These are phyloP conservation scores for Rosa persica DNA, from an alignment of 306 rosid genomes.

Conservation along the genomic window DNA sequence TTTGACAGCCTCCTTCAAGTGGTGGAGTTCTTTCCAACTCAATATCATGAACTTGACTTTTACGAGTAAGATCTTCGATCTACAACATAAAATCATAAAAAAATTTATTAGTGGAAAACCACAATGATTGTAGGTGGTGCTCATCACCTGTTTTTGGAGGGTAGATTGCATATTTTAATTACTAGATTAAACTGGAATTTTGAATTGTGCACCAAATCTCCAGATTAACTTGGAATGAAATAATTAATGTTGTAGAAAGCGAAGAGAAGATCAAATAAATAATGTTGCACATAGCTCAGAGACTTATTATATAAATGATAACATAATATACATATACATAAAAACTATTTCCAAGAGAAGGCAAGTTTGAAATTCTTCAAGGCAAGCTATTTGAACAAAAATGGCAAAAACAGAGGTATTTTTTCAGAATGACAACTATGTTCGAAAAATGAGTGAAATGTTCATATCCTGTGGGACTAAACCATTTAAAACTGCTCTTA, in stretches of 20 bases:
- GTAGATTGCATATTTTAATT: not conserved
- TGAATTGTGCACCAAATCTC: not conserved
- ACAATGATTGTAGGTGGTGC: not conserved
- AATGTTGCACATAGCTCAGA: not conserved
- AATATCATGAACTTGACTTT: constrained; percentile 72
- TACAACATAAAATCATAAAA: no score
- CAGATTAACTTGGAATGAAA: not conserved
- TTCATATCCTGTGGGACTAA: not conserved
- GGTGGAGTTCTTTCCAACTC: constrained; percentile 74
- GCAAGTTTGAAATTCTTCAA: no score
- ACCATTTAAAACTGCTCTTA: no score
- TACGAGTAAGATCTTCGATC: constrained; percentile 82
- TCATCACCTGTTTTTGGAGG: not conserved
- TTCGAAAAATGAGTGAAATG: not conserved
- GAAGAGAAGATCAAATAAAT: not conserved
- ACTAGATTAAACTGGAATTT: not conserved
- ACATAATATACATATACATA: not conserved
- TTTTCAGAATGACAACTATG: no score
- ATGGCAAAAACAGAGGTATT: no score
- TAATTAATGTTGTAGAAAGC: not conserved
- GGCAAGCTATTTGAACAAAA: no score
- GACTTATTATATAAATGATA: not conserved
- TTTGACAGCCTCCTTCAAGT: constrained; percentile 80
- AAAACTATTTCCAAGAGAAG: no score
- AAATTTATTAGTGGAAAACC: not conserved